Base-by-base conservation (phyloP, 257 asterid genomes). In the Scutellaria minor region DNA sequence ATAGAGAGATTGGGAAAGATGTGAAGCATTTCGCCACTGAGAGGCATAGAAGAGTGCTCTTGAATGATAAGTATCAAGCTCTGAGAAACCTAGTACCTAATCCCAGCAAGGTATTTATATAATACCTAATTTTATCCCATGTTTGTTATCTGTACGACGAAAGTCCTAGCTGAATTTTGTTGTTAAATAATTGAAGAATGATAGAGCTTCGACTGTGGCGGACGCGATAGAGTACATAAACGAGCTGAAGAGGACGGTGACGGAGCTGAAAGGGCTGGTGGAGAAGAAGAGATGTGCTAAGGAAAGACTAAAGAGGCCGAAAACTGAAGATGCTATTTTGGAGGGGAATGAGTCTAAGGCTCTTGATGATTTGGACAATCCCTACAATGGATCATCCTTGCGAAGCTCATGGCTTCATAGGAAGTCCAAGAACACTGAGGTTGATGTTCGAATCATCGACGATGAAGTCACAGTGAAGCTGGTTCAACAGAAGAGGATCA, bases 361-460 rank as follows among this genome's bases (percentile, higher is more conserved):
- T 6, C 70, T 79, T n/a, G 90, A 75, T 20, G 88, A 90, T 52
- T 50, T 79, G 74, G 88, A 85, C 42, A 57, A 47, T 27, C 82
- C 86, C 6, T 79, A 52, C 75, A 76, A 73, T 39, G 85, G 84
- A 0, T 86, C 89, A 31, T 63, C 89, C 6, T 71, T 87, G 3
- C 75, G 96, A 44, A 88, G 97, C 75, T 93, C 98, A 70, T 91
- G 98, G 96, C 91, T 91, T 14, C 96, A 88, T 20, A 70, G 94
- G 68, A 94, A 88, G 65, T 82, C 96, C 11, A 88, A 85, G 83
- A 84, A 83, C 64, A 84, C 88, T 0, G 96, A 91, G 83, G 95
- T 94, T 2, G 98, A 94, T 74, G 96, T 94, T 0, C 86, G 98
- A 1, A 89, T 91, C 63, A 75, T 91, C 3, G 95, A 86, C 47